Base-by-base conservation (phyloP, 768 basidiomycete species). In the Collybia mongolica region DNA sequence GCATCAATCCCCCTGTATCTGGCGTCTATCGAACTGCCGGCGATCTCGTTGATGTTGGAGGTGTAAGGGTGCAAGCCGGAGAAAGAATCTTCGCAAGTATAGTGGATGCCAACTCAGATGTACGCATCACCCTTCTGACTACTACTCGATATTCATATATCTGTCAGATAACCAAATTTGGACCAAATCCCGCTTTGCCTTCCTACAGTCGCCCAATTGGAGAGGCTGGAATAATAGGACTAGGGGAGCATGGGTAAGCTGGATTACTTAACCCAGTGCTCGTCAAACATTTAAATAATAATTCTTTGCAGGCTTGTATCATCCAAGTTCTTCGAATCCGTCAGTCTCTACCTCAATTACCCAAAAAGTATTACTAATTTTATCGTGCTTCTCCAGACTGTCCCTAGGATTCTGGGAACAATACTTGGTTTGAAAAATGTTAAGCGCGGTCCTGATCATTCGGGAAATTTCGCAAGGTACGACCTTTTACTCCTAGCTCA, bases 401-500 rank as follows among this genome's bases (percentile, higher is more conserved):
- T 72, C 2, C 72, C 79, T 22, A 61, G 62, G 23, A 67, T 79
- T 19, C 55, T 84, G 18, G 65, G 70, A 2, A 66, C 63, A 5
- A 71, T 85, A 37, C 73, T 83, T 49, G 65, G 64, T 26, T 63
- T 80, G 49, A 71, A 73, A 45, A 60, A 71, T 18, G 41, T 83
- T 26, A 59, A 63, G 42, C 64, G 72, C 19, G 74, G 60, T 3
- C 63, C 70, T 23, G 72, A 71, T 1, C 54, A 55, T 14, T 70
- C 71, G 14, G 80, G 79, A 17, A 47, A 53, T 6, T 64, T 80
- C 45, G 67, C 71, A 2, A 59, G 65, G 72, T 76, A 52, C 24
- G 67, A 12, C 18, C 8, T 15, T 17, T 26, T 11, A 17, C 15
- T 19, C 22, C 50, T 14, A 46, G 22, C 37, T 5, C 23, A 37